Evolutionary conservation across 257 asterid genomes (phyloP).

Genomic region (Solanum infundibuliforme): DNA sequence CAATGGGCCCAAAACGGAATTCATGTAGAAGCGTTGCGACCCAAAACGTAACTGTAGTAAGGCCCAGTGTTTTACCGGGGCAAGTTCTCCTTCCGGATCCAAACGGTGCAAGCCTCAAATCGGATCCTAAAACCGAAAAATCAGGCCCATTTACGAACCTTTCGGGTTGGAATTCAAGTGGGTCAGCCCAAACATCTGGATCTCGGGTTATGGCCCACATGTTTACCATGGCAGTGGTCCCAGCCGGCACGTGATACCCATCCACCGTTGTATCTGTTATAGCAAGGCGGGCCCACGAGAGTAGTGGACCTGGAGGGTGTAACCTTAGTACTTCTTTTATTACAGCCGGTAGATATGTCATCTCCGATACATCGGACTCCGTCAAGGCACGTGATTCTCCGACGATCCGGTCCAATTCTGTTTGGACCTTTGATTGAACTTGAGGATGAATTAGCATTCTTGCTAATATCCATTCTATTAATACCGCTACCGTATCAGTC

Average conservation of each 20-base stretch:
- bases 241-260: constrained; percentile 58
- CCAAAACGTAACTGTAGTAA: constrained; percentile 61
- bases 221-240: constrained; percentile 77
- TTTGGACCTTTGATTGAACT: constrained; percentile 47
- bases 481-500: constrained; percentile 71
- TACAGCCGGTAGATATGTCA: constrained; percentile 53
- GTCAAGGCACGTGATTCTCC: constrained; percentile 42
- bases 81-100: constrained; percentile 83
- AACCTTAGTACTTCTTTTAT: constrained; percentile 66
- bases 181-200: constrained; percentile 49
- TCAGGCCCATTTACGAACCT: constrained; percentile 32
- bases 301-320: constrained; percentile 91
- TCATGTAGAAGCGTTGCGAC: constrained; percentile 52
- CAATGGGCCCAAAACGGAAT: constrained; percentile 17
- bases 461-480: constrained; percentile 77
- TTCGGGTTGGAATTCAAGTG: constrained; percentile 45
- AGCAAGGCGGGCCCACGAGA: constrained; percentile 80
- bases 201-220: constrained; percentile 93
- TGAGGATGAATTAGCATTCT: constrained; percentile 60
- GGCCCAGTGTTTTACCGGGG: constrained; percentile 62
- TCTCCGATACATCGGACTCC: constrained; percentile 44
- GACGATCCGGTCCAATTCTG: constrained; percentile 49
- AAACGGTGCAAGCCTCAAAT: constrained; percentile 61
- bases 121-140: constrained; percentile 48
- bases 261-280: constrained; percentile 45